Evolutionary conservation across 495 filamentous ascomycete genomes (phyloP).

Genomic region (Talaromyces nanjingensis): DNA sequence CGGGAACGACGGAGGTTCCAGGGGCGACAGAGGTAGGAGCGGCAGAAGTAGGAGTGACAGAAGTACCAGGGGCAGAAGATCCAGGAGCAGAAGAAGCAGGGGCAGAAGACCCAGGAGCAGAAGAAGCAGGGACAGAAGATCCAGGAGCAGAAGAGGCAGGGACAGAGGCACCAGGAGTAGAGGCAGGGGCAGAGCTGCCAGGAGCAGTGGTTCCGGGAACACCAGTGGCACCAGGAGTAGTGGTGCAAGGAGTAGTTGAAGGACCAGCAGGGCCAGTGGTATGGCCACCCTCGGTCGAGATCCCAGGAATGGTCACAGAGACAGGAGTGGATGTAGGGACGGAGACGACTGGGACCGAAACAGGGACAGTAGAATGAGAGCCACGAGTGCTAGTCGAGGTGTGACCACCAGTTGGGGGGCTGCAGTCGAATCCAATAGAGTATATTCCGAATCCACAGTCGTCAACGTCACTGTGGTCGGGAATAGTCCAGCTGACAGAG

Average conservation of each 20-base stretch:
- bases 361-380: constrained; percentile 8
- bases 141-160: background rate
- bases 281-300: background rate
- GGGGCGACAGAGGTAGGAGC: constrained; percentile 7
- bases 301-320: background rate
- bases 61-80: background rate
- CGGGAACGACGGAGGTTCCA: background rate
- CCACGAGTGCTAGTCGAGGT: constrained; percentile 13
- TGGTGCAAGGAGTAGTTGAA: constrained; percentile 8
- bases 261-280: constrained; percentile 7
- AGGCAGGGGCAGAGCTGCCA: background rate
- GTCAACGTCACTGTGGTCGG: constrained; percentile 41
- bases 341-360: constrained; percentile 17
- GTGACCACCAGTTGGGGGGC: constrained; percentile 24
- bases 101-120: background rate
- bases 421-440: constrained; percentile 76
- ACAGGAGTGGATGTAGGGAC: constrained; percentile 5
- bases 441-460: constrained; percentile 68
- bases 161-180: background rate
- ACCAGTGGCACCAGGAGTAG: background rate
- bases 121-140: background rate
- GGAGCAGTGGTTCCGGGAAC: background rate
- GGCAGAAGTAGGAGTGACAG: background rate
- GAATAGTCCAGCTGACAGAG: constrained; percentile 68
- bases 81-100: background rate